Evolutionary conservation across 2,329 filamentous ascomycete species (phyloP).

Genomic region (Colletotrichum gigasporum): DNA sequence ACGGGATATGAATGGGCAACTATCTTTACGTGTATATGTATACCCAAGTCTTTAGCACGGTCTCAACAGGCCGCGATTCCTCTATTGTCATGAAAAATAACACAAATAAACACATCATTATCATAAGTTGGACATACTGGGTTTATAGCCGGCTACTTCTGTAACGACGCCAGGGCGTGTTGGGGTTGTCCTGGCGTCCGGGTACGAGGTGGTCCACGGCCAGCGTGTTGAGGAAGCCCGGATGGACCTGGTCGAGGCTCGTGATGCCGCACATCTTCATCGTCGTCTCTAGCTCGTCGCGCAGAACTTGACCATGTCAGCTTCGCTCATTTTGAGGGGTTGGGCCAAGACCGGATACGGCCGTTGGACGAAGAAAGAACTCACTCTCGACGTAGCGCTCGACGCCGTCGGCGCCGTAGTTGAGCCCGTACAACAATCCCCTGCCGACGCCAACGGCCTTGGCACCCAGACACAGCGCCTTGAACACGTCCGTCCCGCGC

Average conservation of each 20-base stretch:
- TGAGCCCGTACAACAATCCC: conserved; percentile 67
- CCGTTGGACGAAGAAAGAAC: conserved; percentile 36
- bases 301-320: conserved; percentile 48
- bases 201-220: conserved; percentile 58
- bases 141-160: conserved; percentile 39
- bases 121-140: too few relatives aligned
- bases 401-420: conserved; percentile 69
- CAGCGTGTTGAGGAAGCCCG: conserved; percentile 67
- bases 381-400: conserved; percentile 61
- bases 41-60: conserved; percentile 6
- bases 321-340: conserved; percentile 13
- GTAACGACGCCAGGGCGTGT: conserved; percentile 50
- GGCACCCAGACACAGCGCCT: conserved; percentile 72
- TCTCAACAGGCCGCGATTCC: not conserved
- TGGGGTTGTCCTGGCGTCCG: conserved; percentile 52
- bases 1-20: not conserved
- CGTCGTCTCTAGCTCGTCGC: conserved; percentile 71
- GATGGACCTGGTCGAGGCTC: conserved; percentile 66
- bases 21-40: conserved; percentile 16
- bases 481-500: conserved; percentile 74
- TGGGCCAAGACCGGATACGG: not conserved
- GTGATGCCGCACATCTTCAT: conserved; percentile 74
- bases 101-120: too few relatives aligned
- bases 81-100: not conserved
- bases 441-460: conserved; percentile 71